Percentiles rank a stretch among this genome's conserved stretches.
These are phyloP conservation scores for Pleurotus salmoneostramineus DNA, from an alignment of 768 basidiomycete species.

Conservation along the genomic window DNA sequence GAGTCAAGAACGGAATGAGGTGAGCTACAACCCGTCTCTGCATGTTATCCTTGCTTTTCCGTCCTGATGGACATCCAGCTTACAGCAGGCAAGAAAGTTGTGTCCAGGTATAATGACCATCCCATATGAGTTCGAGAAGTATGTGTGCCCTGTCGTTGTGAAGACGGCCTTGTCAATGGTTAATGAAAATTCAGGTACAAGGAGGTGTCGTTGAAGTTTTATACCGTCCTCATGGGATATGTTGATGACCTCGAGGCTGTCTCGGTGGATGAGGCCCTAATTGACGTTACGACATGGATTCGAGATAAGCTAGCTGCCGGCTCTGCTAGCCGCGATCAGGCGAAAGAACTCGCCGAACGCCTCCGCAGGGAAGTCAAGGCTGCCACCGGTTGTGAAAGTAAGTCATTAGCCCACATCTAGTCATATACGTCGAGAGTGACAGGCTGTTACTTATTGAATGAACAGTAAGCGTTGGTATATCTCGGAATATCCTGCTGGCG, in stretches of 20 bases:
- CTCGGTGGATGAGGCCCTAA: conserved; percentile 92
- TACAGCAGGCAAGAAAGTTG: conserved; percentile 74
- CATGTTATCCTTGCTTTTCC: not conserved
- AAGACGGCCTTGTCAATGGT: not conserved
- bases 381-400: conserved; percentile 86
- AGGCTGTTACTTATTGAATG: not conserved
- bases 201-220: conserved; percentile 80
- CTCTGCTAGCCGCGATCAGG: conserved; percentile 45
- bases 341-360: conserved; percentile 74
- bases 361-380: conserved; percentile 75
- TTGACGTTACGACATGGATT: conserved; percentile 75
- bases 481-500: conserved; percentile 89
- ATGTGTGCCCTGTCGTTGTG: conserved; percentile 14
- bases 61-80: conserved; percentile 32
- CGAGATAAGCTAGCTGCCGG: conserved; percentile 28
- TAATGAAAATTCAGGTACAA: conserved; percentile 63
- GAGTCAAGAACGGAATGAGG: conserved; percentile 96
- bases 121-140: conserved; percentile 93
- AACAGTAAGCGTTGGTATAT: conserved; percentile 87
- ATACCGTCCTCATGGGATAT: conserved; percentile 85
- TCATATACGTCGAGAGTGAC: too few species aligned
- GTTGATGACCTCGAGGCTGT: conserved; percentile 94
- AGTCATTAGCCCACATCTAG: conserved; percentile 10
- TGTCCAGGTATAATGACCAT: conserved; percentile 74
- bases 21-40: conserved; percentile 21